These are phyloP conservation scores for Backusella parvicylindrica DNA, from an alignment of 192 early-diverging fungal genomes.

Conservation along the genomic window DNA sequence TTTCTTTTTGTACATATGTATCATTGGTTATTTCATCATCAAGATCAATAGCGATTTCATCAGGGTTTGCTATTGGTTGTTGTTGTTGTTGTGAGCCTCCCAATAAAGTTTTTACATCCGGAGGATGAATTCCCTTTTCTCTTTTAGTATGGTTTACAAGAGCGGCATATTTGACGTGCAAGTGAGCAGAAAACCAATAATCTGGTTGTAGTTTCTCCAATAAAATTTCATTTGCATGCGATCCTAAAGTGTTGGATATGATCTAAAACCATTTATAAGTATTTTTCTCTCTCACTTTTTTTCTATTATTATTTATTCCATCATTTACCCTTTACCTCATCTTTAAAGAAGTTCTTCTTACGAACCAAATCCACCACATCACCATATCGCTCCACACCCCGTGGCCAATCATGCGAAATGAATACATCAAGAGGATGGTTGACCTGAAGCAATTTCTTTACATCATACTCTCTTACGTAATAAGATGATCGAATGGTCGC, in stretches of 20 bases:
- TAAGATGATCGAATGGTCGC: slow-evolving; percentile 71
- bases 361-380: slow-evolving; percentile 57
- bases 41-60: slow-evolving; percentile 51
- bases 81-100: slow-evolving; percentile 9
- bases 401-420: slow-evolving; percentile 96
- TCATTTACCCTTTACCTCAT: slow-evolving; percentile 54
- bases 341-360: slow-evolving; percentile 68
- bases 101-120: slow-evolving; percentile 26
- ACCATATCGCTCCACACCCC: slow-evolving; percentile 78
- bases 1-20: not conserved
- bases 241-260: slow-evolving; percentile 70
- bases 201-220: slow-evolving; percentile 72
- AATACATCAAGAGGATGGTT: slow-evolving; percentile 81
- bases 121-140: slow-evolving; percentile 16
- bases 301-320: not conserved
- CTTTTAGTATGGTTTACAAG: slow-evolving; percentile 47
- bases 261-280: slow-evolving; percentile 46
- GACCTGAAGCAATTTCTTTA: slow-evolving; percentile 73
- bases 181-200: slow-evolving; percentile 95
- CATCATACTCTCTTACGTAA: slow-evolving; percentile 84
- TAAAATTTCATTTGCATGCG: slow-evolving; percentile 65
- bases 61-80: slow-evolving; percentile 34
- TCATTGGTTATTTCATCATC: slow-evolving; percentile 26
- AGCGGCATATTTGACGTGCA: slow-evolving; percentile 90
- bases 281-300: not conserved